Evolutionary conservation across 345 rosid species (phyloP).

Genomic region (Brassica rapa): DNA sequence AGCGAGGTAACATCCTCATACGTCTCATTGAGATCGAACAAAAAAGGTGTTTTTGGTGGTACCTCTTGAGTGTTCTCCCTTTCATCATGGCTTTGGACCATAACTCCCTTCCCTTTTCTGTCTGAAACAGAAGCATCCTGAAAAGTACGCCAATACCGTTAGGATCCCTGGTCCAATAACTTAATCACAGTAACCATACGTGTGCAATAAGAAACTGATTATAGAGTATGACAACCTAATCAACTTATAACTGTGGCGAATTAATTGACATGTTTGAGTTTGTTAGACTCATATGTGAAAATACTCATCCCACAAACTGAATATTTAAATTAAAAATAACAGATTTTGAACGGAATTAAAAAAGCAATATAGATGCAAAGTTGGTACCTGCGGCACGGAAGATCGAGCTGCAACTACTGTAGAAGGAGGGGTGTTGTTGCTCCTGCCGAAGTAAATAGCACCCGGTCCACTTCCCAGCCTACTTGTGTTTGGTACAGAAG

Average conservation of each 20-base stretch:
- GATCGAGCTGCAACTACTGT: constrained; percentile 44
- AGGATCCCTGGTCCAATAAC: neutral
- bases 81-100: neutral
- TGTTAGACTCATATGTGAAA: neutral
- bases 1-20: neutral
- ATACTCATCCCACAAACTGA: neutral
- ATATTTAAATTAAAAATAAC: neutral
- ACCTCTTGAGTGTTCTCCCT: neutral
- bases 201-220: neutral
- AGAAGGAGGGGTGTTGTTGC: constrained; percentile 9
- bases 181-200: neutral
- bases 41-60: neutral
- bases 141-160: neutral
- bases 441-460: neutral
- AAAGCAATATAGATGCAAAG: constrained; percentile 17
- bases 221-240: neutral
- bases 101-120: neutral
- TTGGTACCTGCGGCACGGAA: constrained; percentile 43
- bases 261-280: neutral
- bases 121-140: neutral
- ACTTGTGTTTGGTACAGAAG: neutral
- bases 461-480: neutral
- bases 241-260: neutral
- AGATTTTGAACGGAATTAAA: neutral
- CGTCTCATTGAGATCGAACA: neutral